Conservation (phyloP, 2,329 filamentous ascomycete genomes). For the Fusarium subtropicale region DNA sequence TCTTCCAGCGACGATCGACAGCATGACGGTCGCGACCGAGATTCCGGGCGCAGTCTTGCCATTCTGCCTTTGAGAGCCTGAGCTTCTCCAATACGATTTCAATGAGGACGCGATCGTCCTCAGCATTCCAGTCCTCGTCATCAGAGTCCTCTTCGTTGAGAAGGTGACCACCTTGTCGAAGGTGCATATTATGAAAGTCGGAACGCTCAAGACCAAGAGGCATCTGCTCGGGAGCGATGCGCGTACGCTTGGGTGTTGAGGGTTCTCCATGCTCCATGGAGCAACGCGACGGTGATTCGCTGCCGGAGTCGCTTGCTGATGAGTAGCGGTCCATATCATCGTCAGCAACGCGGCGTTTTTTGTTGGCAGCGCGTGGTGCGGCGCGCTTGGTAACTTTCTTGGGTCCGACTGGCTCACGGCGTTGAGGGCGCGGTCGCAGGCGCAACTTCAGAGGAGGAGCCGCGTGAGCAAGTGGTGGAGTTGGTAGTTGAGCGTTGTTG, state of each 20-base stretch:
- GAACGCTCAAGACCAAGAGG: slow-evolving; percentile 69
- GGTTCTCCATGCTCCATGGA: slow-evolving; percentile 50
- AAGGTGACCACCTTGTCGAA: slow-evolving; percentile 46
- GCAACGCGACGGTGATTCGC: slow-evolving; percentile 38
- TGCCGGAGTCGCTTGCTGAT: slow-evolving; percentile 54
- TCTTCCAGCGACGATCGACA: slow-evolving; percentile 72
- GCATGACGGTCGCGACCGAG: slow-evolving; percentile 70
- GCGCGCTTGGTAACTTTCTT: slow-evolving; percentile 66
- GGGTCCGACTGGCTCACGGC: slow-evolving; percentile 49
- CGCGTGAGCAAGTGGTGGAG: slow-evolving; percentile 66
- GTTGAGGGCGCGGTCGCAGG: slow-evolving; percentile 60
- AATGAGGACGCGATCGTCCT: slow-evolving; percentile 74
- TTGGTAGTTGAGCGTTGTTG: slow-evolving; percentile 59
- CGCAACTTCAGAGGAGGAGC: slow-evolving; percentile 66
- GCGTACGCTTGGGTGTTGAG: slow-evolving; percentile 69
- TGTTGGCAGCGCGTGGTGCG: slow-evolving; percentile 62
- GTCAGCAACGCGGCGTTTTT: slow-evolving; percentile 62
- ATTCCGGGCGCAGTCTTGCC: slow-evolving; percentile 74
- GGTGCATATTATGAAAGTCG: slow-evolving; percentile 64
- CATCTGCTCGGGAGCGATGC: slow-evolving; percentile 69
- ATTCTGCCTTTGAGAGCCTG: slow-evolving; percentile 71
- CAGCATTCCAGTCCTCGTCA: slow-evolving; percentile 67
- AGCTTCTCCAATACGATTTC: slow-evolving; percentile 76
- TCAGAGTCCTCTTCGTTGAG: slow-evolving; percentile 57
- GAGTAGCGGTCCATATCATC: slow-evolving; percentile 60